Base-by-base conservation (phyloP, 495 filamentous ascomycete species). In the Cercophora newfieldiana region DNA sequence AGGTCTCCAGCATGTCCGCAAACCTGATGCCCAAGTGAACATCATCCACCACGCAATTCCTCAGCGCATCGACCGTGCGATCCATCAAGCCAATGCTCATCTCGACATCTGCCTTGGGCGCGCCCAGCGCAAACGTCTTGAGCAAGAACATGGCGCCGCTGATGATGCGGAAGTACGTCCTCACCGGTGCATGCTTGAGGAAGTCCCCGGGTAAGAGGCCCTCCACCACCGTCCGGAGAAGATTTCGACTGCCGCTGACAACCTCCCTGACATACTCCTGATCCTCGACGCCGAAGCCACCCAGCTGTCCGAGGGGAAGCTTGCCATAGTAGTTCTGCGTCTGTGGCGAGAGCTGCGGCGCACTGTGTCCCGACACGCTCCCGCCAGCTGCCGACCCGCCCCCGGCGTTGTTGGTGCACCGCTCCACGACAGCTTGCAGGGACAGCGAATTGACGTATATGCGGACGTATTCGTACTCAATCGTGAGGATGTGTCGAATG, bases 101-200 rank as follows among this genome's bases (percentile, higher is more conserved):
- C 63, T 89, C 87, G 14, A 97, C 91, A 66, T 97, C 94, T 64
- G 90, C 89, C 79, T 95, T 93, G 54, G 90, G 90, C 2, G 93
- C 94, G 22, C 95, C 95, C 1, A 98, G 85, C 7, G 93, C 95
- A 74, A 99, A 97, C 0, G 94, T 96, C 87, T 91, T 81, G 50
- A 99, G 87, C 49, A 98, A 83, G 75, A 99, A 97, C 84, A 97
- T 97, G 71, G 94, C 93, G 24, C 92, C 94, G 61, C 90, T 93
- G 69, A 98, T 86, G 72, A 99, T 96, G 55, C 95, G 88, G 81
- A 97, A 96, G 72, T 93, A 96, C 0, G 96, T 97, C 50, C 95
- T 84, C 22, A 97, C 94, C 0, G 95, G 94, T 0, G 91, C 92
- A 71, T 97, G 94, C 72, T 92, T 92, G 25, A 99, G 88, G 68